Conservation (phyloP, 441 rosid species). For the Viola pubescens region DNA sequence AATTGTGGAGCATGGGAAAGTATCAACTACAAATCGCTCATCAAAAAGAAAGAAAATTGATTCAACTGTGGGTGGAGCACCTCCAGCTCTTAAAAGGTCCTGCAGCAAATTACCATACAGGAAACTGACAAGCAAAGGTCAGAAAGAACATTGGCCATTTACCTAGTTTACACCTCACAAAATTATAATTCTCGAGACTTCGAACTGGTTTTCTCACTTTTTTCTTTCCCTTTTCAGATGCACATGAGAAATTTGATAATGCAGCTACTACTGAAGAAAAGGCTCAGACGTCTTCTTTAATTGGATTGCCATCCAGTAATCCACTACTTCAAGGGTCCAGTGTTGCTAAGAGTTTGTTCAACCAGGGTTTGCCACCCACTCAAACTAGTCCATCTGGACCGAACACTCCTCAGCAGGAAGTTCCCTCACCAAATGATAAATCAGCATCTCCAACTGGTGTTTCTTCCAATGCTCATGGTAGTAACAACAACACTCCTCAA, state of each 20-base stretch:
- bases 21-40: conserved; percentile 26
- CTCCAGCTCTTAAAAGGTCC: conserved; percentile 42
- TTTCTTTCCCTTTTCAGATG: conserved; percentile 17
- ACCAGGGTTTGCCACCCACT: conserved; percentile 30
- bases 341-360: conserved; percentile 62
- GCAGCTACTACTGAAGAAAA: conserved; percentile 15
- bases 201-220: not conserved
- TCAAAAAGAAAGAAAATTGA: conserved; percentile 46
- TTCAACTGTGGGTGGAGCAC: conserved; percentile 29
- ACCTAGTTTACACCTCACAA: not conserved
- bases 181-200: conserved; percentile 5
- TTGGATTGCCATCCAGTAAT: conserved; percentile 20
- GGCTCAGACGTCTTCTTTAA: conserved; percentile 22
- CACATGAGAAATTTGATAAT: conserved; percentile 17
- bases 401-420: conserved; percentile 53
- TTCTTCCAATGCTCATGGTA: conserved; percentile 26
- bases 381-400: conserved; percentile 43
- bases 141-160: conserved; percentile 2
- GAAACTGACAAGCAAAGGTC: conserved; percentile 34
- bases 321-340: conserved; percentile 31
- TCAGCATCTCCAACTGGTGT: conserved; percentile 26
- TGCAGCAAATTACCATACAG: conserved; percentile 27
- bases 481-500: conserved; percentile 32
- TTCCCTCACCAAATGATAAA: conserved; percentile 34
- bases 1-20: conserved; percentile 17